These are phyloP conservation scores for Friedmanniomyces simplex DNA, from an alignment of 495 filamentous ascomycete species.

Conservation along the genomic window DNA sequence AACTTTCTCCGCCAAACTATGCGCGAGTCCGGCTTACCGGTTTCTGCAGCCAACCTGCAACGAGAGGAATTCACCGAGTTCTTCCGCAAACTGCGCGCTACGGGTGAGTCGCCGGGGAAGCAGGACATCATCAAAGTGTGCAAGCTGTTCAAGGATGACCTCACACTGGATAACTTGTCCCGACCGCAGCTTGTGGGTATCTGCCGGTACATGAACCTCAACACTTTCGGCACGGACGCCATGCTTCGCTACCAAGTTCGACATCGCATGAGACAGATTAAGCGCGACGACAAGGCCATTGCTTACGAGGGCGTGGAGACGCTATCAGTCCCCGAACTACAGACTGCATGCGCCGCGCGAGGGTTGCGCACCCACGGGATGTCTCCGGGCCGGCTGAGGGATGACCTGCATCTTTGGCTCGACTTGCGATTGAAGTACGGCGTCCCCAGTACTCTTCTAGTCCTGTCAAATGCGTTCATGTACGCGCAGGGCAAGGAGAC, in stretches of 20 bases:
- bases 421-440: conserved; percentile 87
- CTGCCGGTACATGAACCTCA: conserved; percentile 97
- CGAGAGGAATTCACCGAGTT: conserved; percentile 95
- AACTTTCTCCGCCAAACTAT: conserved; percentile 81
- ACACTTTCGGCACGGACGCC: conserved; percentile 89
- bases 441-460: conserved; percentile 86
- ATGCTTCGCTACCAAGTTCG: conserved; percentile 97
- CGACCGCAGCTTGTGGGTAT: conserved; percentile 93
- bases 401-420: conserved; percentile 90
- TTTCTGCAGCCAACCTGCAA: conserved; percentile 75
- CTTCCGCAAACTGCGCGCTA: conserved; percentile 83
- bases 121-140: conserved; percentile 97
- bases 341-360: conserved; percentile 79
- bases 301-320: conserved; percentile 88
- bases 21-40: conserved; percentile 81
- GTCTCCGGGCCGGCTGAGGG: conserved; percentile 73
- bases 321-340: conserved; percentile 85
- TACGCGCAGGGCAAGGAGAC: conserved; percentile 83
- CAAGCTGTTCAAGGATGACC: conserved; percentile 97
- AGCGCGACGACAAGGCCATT: conserved; percentile 92
- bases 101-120: conserved; percentile 76
- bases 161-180: conserved; percentile 95
- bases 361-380: conserved; percentile 89
- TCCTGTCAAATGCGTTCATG: conserved; percentile 94
- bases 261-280: conserved; percentile 97